A percentile compares a stretch with the other conserved stretches of the same genome.
Evolutionary conservation across 345 rosid genomes (phyloP).

Genomic region (Eucalyptus sideroxylon): DNA sequence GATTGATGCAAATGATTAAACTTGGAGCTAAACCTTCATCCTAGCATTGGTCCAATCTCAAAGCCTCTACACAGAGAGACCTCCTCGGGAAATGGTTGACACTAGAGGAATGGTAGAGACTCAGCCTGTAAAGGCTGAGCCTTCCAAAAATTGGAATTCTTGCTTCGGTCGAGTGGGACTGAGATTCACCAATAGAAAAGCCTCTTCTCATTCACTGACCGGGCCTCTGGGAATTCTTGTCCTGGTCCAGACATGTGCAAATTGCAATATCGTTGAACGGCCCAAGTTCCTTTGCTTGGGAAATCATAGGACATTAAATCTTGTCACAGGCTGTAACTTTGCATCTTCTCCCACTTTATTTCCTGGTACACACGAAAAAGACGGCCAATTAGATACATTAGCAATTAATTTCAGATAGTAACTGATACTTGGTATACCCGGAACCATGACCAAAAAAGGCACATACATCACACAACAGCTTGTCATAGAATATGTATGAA

Average conservation of each 20-base stretch:
- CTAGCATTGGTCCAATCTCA: neutral
- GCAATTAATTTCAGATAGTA: too few relatives aligned
- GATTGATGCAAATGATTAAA: neutral
- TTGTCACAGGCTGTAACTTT: neutral
- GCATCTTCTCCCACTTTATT: slow-evolving; percentile 2
- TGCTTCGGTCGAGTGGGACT: neutral
- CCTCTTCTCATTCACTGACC: neutral
- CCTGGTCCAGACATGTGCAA: neutral
- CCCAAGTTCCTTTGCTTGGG: neutral
- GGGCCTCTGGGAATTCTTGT: neutral
- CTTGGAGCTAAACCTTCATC: neutral
- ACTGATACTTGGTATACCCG: too few relatives aligned
- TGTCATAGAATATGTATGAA: too few relatives aligned
- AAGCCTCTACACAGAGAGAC: neutral
- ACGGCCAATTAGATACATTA: neutral
- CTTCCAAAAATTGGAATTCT: neutral
- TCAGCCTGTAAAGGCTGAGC: neutral
- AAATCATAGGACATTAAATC: neutral
- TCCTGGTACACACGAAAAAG: slow-evolving; percentile 2
- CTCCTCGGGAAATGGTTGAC: neutral
- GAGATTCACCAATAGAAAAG: neutral
- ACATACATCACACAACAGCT: too few relatives aligned
- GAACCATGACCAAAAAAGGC: too few relatives aligned
- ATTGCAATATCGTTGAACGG: neutral
- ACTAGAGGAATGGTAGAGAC: neutral